Evolutionary conservation across 1,284 basidiomycete genomes (phyloP).

Genomic region (Rhodotorula sp.): DNA sequence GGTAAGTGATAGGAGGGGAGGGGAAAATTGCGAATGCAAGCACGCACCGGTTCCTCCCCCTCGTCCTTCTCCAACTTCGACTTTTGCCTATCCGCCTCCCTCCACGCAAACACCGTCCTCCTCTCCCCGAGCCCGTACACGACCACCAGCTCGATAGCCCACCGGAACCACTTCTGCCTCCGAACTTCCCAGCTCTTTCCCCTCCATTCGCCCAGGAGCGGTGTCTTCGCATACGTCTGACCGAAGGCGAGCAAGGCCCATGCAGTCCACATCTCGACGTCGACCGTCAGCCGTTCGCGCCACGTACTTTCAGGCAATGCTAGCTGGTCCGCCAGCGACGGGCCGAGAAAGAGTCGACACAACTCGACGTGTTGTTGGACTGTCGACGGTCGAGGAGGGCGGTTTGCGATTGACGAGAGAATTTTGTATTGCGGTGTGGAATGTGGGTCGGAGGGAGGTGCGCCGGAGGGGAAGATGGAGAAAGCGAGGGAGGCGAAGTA

Average conservation of each 20-base stretch:
- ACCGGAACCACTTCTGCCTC: conserved; percentile 27
- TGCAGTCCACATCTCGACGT: conserved; percentile 19
- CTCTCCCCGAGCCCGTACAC: conserved; percentile 40
- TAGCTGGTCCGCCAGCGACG: conserved; percentile 36
- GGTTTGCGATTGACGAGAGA: conserved; percentile 31
- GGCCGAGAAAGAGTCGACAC: conserved; percentile 36
- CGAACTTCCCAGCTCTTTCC: conserved; percentile 35
- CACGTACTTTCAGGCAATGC: conserved; percentile 29
- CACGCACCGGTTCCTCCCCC: conserved; percentile 35
- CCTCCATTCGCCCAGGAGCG: neutral
- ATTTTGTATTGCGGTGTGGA: conserved; percentile 41
- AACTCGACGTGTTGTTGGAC: conserved; percentile 35
- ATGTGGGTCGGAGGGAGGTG: conserved; percentile 23
- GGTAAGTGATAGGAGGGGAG: neutral
- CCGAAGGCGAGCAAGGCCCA: conserved; percentile 36
- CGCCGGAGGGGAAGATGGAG: conserved; percentile 31
- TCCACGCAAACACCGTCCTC: conserved; percentile 39
- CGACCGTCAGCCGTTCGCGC: conserved; percentile 16
- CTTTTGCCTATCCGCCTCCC: conserved; percentile 31
- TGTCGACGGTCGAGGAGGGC: conserved; percentile 30
- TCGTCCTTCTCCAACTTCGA: conserved; percentile 33
- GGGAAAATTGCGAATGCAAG: neutral
- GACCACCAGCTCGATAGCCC: conserved; percentile 38
- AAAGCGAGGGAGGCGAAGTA: conserved; percentile 43
- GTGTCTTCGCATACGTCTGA: conserved; percentile 6